Percentiles rank a stretch among this genome's conserved stretches.
Conservation (phyloP, 202 grass and related monocot species). For the Setaria italica region DNA sequence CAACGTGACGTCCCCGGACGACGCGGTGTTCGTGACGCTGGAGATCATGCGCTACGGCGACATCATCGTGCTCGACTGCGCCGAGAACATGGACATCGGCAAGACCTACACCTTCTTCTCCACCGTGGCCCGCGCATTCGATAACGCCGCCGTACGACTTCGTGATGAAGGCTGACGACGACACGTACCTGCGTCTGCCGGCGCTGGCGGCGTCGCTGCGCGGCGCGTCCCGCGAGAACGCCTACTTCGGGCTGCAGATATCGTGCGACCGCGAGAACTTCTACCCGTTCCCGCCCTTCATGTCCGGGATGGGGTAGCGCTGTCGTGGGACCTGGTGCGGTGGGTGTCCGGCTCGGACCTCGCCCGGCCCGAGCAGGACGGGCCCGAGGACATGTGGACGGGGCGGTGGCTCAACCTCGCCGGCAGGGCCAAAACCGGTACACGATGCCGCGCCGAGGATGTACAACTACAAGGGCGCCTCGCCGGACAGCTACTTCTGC, state of each 20-base stretch:
- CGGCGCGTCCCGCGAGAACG: constrained; percentile 52
- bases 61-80: constrained; percentile 65
- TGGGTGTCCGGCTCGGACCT: constrained; percentile 62
- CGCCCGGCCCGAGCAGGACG: constrained; percentile 42
- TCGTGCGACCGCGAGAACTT: constrained; percentile 72
- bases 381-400: constrained; percentile 78
- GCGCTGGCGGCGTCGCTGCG: constrained; percentile 51
- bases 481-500: constrained; percentile 58
- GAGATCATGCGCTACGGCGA: constrained; percentile 57
- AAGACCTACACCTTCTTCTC: constrained; percentile 84
- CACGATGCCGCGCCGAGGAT: constrained; percentile 60
- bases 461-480: constrained; percentile 66
- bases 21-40: constrained; percentile 58
- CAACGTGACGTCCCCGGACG: constrained; percentile 60
- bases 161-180: constrained; percentile 83
- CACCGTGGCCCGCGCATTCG: constrained; percentile 37
- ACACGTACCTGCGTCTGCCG: constrained; percentile 64
- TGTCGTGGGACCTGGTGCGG: constrained; percentile 78
- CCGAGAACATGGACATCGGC: constrained; percentile 76
- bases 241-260: constrained; percentile 68
- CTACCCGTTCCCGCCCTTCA: constrained; percentile 78
- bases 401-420: constrained; percentile 75
- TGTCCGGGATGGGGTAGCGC: constrained; percentile 81
- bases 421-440: constrained; percentile 66
- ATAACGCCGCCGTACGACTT: constrained; percentile 49